phyloP scores from a whole-genome alignment of 176 grass and related monocot genomes.

The Themeda triandra region DNA sequence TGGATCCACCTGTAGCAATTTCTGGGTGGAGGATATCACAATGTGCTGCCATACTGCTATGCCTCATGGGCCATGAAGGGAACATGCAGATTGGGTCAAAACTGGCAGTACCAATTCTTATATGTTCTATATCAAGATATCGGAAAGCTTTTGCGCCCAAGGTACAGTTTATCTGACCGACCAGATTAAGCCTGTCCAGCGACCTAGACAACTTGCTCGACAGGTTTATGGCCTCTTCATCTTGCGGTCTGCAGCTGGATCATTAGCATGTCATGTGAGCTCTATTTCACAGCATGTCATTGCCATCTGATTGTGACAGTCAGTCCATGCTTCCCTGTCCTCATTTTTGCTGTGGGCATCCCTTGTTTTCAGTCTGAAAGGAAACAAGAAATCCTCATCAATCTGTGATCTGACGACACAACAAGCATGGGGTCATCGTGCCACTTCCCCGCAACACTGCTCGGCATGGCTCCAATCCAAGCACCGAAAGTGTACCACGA shows the following conservation, averaged over 20 bases:
- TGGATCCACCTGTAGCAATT: too few relatives aligned
- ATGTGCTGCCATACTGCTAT: too few relatives aligned
- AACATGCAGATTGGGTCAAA: too few relatives aligned
- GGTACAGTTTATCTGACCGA: too few relatives aligned
- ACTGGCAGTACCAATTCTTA: too few relatives aligned
- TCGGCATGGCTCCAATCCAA: neutral
- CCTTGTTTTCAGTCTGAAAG: neutral
- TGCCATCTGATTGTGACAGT: neutral
- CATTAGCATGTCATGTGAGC: constrained; percentile 8
- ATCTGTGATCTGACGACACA: too few relatives aligned
- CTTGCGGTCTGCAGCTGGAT: neutral
- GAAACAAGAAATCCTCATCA: neutral
- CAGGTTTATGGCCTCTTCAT: neutral
- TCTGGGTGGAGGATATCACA: too few relatives aligned
- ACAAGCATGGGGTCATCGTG: neutral
- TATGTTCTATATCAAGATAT: neutral
- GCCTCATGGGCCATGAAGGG: too few relatives aligned
- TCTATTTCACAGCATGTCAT: neutral
- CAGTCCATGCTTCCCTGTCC: neutral
- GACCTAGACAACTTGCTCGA: constrained; percentile 14
- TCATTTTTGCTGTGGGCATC: neutral
- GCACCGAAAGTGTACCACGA: neutral
- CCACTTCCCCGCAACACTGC: neutral
- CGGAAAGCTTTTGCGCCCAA: too few relatives aligned
- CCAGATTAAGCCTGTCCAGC: too few relatives aligned